A percentile compares a stretch with the other conserved stretches of the same genome.
Conservation (phyloP, 345 rosid genomes). For the Gossypium arboreum region DNA sequence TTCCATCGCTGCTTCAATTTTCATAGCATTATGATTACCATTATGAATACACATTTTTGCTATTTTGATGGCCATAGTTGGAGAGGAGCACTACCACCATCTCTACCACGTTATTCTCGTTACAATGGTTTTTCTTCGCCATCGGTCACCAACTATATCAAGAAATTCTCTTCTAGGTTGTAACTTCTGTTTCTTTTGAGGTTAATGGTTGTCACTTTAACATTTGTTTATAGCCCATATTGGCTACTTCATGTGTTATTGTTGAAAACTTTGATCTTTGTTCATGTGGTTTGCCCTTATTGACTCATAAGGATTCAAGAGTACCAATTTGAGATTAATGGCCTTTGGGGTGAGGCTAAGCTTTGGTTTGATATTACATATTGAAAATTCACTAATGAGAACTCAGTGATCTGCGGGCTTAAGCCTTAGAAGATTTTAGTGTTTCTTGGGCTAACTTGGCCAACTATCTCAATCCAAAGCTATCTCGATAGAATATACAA, state of each 20-base stretch:
- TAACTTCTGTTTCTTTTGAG: conserved; percentile 51
- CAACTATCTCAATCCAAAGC: neutral
- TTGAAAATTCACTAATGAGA: neutral
- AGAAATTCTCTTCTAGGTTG: conserved; percentile 58
- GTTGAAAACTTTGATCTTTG: conserved; percentile 56
- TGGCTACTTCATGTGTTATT: conserved; percentile 50
- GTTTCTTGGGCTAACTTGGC: neutral
- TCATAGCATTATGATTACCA: conserved; percentile 74
- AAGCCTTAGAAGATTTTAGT: neutral
- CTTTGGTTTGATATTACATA: conserved; percentile 31
- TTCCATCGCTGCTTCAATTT: conserved; percentile 81
- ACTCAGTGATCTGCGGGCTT: neutral
- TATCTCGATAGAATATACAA: neutral
- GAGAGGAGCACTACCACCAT: no score
- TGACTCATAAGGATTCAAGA: conserved; percentile 87
- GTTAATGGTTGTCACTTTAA: conserved; percentile 52
- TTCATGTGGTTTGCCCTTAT: conserved; percentile 71
- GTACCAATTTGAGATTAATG: conserved; percentile 93
- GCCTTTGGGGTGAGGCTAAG: conserved; percentile 98
- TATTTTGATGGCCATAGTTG: neutral
- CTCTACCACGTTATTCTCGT: conserved; percentile 67
- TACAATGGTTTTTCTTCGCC: conserved; percentile 88
- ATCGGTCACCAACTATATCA: conserved; percentile 64
- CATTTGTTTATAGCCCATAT: conserved; percentile 48
- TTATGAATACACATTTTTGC: conserved; percentile 82